Percentiles rank a stretch among this genome's conserved stretches.
phyloP scores from a whole-genome alignment of 2,329 filamentous ascomycete species.

The Tricladium varicosporioides region DNA sequence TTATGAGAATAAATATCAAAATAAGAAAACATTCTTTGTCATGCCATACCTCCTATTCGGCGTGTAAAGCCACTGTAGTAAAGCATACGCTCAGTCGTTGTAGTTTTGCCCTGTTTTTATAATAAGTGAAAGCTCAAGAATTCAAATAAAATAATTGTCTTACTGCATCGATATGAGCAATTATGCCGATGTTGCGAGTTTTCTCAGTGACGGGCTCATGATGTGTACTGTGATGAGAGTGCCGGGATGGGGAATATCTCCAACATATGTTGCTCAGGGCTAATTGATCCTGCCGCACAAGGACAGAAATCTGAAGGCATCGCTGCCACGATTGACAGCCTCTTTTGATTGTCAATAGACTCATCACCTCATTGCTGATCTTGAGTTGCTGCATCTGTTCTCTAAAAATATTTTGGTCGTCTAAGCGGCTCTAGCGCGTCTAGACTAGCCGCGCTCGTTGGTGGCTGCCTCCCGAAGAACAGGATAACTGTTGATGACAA shows the following conservation, averaged over 20 bases:
- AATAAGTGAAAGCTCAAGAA: not conserved
- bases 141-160: conserved; percentile 26
- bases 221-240: conserved; percentile 7
- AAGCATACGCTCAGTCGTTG: conserved; percentile 98
- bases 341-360: conserved; percentile 22
- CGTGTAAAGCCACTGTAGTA: conserved; percentile 91
- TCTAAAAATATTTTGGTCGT: not conserved
- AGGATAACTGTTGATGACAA: no score
- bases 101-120: conserved; percentile 77
- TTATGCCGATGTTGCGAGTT: conserved; percentile 95
- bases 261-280: conserved; percentile 6
- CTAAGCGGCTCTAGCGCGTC: not conserved
- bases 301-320: conserved; percentile 11
- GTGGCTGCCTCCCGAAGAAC: no score
- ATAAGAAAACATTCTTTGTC: not conserved
- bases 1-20: not conserved
- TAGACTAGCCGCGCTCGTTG: no score
- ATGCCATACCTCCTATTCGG: conserved; percentile 65
- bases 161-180: conserved; percentile 94
- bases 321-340: conserved; percentile 29
- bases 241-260: conserved; percentile 20
- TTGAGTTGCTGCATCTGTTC: not conserved
- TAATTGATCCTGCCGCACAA: not conserved
- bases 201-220: conserved; percentile 40
- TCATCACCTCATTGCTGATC: conserved; percentile 27